Evolutionary conservation across 805 yeast species (phyloP), one percentile per base, ranked within the genome.

Genomic region (Kazachstania psychrophila): DNA sequence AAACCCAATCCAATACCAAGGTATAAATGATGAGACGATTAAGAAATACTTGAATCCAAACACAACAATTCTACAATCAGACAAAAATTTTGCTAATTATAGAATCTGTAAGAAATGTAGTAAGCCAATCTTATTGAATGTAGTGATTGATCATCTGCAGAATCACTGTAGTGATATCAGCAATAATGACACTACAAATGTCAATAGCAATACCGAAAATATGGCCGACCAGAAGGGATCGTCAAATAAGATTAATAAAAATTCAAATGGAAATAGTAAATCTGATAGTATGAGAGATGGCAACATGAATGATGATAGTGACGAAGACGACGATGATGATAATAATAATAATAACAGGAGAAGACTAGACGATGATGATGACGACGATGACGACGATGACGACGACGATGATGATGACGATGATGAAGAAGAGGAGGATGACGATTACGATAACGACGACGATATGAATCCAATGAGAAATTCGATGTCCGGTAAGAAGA

Each of bases 91-190:
- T 16, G 43, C 23, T 10, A 18, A 45, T 19, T 55, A 51, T 35
- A 49, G 62, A 28, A 46, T 56, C 19, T 60, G 64, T 46, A 54
- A 53, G 28, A 37, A 45, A 22, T 60, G 64, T 39, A 54, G 53
- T 5, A 54, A 47, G 34, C 64, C 64, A 3, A 40, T 60, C 6
- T 46, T 49, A 24, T 33, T 51, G 16, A 41, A 46, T 8, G 47
- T 49, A 3, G 40, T 55, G 12, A 40, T 51, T 20, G 59, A 52
- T 14, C 64, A 60, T 44, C 33, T 53, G 14, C 54, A 56, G 15
- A 49, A 49, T 17, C 41, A 52, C 30, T 51, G 59, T 36, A 40
- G 25, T 7, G 34, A 23, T 24, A 11, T 13, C 12, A 46, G 25
- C 47, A 47, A n/a, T 19, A 33, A 36, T 12, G 20, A 5, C 15